Evolutionary conservation across 208 protist genomes (phyloP), one percentile per base, ranked within the genome.

Genomic region (Leishmania martiniquensis): DNA sequence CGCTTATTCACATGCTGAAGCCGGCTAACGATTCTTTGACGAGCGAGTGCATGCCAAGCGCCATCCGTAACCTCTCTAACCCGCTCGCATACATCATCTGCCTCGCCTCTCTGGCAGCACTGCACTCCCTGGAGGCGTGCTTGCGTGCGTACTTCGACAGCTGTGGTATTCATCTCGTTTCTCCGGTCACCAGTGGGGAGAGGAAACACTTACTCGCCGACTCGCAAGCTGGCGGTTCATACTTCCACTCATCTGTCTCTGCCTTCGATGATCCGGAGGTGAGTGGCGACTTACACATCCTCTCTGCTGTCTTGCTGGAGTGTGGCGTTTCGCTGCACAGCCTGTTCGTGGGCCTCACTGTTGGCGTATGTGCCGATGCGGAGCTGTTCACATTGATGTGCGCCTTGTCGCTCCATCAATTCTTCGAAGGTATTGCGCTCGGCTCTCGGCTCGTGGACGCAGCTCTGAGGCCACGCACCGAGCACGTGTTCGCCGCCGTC

Each of bases 321-420:
- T 88, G 91, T 55, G 87, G 88, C 39, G 76, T 91, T 39, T 87
- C 89, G 34, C 69, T 91, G 54, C 91, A 95, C 84, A 95, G 89
- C 71, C 32, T 95, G 39, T 92, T 95, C 67, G 77, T 95, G 29
- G 91, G 91, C 15, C 65, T 95, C 34, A 82, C 88, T 12, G 77
- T 93, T 22, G 91, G 91, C 34, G 78, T 93, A 25, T 77, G 84
- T 63, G 69, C 62, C 6, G 84, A 95, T 52, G 25, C 63, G 15
- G 87, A 89, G 77, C 78, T 88, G 4, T 76, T 67, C 75, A 84
- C 82, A 32, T 72, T 95, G 7, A 71, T 87, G 52, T 81, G 80
- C 55, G 91, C 91, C n/a, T 67, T 95, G 37, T 77, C 73, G 68
- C 81, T 95, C n/a, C 91, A 95, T 60, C 91, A 95, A 75, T 80